Conservation (phyloP, 768 basidiomycete genomes). For the Hemileccinum rubropunctum region DNA sequence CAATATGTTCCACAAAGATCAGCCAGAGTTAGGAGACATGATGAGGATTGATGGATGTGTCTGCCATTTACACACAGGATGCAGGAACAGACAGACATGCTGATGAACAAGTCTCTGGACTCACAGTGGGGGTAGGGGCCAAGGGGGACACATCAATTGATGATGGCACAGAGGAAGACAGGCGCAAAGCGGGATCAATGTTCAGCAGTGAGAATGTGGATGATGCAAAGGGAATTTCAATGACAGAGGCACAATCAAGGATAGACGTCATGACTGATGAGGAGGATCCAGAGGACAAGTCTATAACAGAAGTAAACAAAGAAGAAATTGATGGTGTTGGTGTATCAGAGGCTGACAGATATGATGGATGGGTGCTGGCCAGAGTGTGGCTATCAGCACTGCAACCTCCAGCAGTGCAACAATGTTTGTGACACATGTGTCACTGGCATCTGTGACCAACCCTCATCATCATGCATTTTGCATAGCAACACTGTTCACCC, state of each 20-base stretch:
- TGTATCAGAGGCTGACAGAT: no score
- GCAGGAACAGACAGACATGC: no score
- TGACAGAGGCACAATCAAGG: neutral
- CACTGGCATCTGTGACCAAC: neutral
- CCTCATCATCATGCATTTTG: neutral
- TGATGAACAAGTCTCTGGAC: neutral
- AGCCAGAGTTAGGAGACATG: no score
- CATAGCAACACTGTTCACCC: neutral
- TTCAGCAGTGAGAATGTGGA: neutral
- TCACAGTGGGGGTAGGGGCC: neutral
- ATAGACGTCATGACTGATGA: neutral
- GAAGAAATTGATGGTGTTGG: neutral
- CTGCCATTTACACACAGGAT: no score
- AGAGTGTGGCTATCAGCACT: neutral
- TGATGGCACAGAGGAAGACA: neutral
- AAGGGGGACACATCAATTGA: neutral
- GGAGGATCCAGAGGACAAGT: neutral
- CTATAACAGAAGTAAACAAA: neutral
- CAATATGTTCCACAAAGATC: no score
- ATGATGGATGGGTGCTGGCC: neutral
- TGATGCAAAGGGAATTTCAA: neutral
- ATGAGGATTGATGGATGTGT: no score
- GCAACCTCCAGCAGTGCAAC: neutral
- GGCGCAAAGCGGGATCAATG: neutral
- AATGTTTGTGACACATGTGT: neutral